Percentiles rank a stretch among this genome's conserved stretches.
Evolutionary conservation across 2,329 filamentous ascomycete species (phyloP).

Genomic region (Xylariaceae sp.): DNA sequence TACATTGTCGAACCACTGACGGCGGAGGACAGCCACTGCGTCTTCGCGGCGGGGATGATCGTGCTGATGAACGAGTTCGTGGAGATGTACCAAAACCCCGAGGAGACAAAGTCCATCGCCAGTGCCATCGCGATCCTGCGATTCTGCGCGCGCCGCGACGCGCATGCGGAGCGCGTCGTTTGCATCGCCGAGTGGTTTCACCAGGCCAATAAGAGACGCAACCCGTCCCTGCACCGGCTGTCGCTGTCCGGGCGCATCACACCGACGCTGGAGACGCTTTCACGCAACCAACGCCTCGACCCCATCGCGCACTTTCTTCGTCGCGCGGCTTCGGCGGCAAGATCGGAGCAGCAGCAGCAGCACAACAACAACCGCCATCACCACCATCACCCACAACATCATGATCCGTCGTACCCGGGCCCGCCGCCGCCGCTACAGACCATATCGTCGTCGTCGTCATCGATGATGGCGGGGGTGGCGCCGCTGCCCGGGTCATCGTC

Average conservation of each 20-base stretch:
- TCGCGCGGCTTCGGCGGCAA: background rate
- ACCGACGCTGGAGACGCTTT: constrained; percentile 20
- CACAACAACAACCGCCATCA: too few relatives aligned
- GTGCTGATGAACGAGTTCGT: constrained; percentile 51
- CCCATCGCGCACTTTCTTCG: constrained; percentile 23
- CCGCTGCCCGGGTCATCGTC: background rate
- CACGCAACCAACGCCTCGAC: constrained; percentile 17
- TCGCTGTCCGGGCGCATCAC: constrained; percentile 18
- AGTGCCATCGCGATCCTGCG: constrained; percentile 41
- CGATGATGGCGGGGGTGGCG: constrained; percentile 4
- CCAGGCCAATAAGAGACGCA: constrained; percentile 28
- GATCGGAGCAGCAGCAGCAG: background rate
- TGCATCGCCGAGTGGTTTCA: constrained; percentile 44
- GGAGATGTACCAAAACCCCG: constrained; percentile 36
- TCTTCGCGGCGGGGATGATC: constrained; percentile 48
- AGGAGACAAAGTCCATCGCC: constrained; percentile 31
- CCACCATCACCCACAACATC: too few relatives aligned
- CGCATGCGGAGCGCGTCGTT: constrained; percentile 40
- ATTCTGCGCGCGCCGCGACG: constrained; percentile 40
- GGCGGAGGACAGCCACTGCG: constrained; percentile 41
- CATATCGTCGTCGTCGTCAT: background rate
- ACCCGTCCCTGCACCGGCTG: constrained; percentile 16
- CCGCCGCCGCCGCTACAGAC: too few relatives aligned
- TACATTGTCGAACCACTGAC: too few relatives aligned
- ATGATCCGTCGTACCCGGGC: too few relatives aligned